phyloP scores from a whole-genome alignment of 2,329 filamentous ascomycete genomes.

The Lizonia empirigonia region DNA sequence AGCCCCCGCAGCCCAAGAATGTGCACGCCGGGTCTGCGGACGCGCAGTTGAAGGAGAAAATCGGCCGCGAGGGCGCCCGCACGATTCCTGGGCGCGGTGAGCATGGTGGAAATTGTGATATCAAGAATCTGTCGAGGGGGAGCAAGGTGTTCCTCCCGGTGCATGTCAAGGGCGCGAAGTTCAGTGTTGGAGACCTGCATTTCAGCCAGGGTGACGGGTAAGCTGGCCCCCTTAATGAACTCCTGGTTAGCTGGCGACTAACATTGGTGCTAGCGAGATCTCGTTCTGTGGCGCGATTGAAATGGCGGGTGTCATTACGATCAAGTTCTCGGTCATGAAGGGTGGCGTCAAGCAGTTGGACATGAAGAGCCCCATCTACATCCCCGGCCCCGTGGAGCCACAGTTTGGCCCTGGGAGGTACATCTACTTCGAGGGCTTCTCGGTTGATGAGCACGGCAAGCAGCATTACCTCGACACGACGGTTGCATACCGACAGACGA shows the following conservation, averaged over 20 bases:
- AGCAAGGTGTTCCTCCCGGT: constrained; percentile 87
- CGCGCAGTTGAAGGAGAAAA: constrained; percentile 64
- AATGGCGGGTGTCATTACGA: constrained; percentile 89
- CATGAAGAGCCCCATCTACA: constrained; percentile 83
- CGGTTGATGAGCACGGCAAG: constrained; percentile 84
- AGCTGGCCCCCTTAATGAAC: background rate
- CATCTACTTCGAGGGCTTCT: constrained; percentile 89
- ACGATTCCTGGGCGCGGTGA: constrained; percentile 85
- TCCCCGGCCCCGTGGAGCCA: constrained; percentile 85
- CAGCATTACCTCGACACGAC: constrained; percentile 89
- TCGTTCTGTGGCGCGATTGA: constrained; percentile 80
- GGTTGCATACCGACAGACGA: constrained; percentile 84
- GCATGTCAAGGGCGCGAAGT: constrained; percentile 85
- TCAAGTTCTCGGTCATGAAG: constrained; percentile 89
- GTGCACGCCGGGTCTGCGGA: constrained; percentile 73
- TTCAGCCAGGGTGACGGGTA: constrained; percentile 79
- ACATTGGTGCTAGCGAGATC: constrained; percentile 67
- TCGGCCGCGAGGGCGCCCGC: constrained; percentile 78
- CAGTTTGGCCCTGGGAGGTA: constrained; percentile 83
- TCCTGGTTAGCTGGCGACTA: background rate
- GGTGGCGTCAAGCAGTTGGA: constrained; percentile 74
- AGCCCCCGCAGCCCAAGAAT: constrained; percentile 74
- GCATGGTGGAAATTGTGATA: constrained; percentile 89
- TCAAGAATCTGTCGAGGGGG: constrained; percentile 82
- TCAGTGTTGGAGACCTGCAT: constrained; percentile 86